Percentiles rank a stretch among this genome's conserved stretches.
Conservation (phyloP, 176 grass and related monocot genomes). For the Dendrocalamus sinicus region DNA sequence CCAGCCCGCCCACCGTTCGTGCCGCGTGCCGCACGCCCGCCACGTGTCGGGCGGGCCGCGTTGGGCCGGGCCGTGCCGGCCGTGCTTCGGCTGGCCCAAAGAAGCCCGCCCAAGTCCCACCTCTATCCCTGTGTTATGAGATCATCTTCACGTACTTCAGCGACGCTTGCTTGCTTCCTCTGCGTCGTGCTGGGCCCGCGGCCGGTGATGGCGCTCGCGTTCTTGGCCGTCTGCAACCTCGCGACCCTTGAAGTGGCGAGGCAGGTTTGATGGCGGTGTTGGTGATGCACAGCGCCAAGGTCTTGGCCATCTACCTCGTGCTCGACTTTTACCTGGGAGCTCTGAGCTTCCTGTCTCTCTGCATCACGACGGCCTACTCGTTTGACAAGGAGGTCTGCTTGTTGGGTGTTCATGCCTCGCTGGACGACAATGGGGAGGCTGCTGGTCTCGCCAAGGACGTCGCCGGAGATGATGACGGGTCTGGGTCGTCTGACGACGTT, state of each 20-base stretch:
- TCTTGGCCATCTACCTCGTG: constrained; percentile 15
- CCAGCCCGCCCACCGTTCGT: too few relatives aligned
- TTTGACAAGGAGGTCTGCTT: neutral
- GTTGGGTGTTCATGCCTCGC: neutral
- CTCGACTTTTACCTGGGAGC: neutral
- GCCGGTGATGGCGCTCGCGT: neutral
- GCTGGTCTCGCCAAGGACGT: neutral
- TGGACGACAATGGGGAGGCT: neutral
- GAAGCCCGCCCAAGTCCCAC: too few relatives aligned
- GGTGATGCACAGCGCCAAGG: constrained; percentile 30
- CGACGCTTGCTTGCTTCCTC: constrained; percentile 14
- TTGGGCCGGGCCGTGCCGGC: too few relatives aligned
- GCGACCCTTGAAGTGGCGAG: neutral
- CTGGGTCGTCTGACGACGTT: neutral
- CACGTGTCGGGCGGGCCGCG: too few relatives aligned
- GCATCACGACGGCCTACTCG: neutral
- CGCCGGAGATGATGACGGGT: neutral
- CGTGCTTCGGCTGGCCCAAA: too few relatives aligned
- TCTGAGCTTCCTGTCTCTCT: neutral
- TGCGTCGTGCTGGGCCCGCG: neutral
- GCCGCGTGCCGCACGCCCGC: too few relatives aligned
- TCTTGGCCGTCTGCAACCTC: constrained; percentile 19
- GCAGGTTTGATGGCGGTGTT: neutral
- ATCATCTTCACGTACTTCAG: neutral
- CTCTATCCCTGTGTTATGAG: neutral